phyloP scores from a whole-genome alignment of 768 basidiomycete species.

The Russula sp. region DNA sequence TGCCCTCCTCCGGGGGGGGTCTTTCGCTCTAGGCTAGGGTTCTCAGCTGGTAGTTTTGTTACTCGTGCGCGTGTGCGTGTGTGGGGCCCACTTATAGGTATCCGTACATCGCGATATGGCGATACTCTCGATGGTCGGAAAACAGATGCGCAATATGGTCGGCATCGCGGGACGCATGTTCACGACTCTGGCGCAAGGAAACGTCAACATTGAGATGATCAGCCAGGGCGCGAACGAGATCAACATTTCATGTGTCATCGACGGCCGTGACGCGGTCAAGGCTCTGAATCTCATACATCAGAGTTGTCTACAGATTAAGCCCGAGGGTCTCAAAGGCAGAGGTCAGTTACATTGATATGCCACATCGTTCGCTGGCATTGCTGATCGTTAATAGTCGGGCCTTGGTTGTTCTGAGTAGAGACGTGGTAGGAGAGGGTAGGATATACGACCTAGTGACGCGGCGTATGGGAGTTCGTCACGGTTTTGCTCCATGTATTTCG shows the following conservation, averaged over 20 bases:
- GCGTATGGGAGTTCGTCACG: background rate
- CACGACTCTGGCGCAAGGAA: slow-evolving; percentile 87
- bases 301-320: slow-evolving; percentile 74
- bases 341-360: slow-evolving; percentile 29
- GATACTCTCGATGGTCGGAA: slow-evolving; percentile 97
- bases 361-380: background rate
- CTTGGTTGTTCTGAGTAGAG: slow-evolving; percentile 35
- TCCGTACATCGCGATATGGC: slow-evolving; percentile 87
- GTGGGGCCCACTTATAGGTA: slow-evolving; percentile 49
- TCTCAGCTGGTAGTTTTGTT: background rate
- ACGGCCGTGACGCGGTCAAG: slow-evolving; percentile 79
- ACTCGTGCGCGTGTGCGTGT: background rate
- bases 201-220: slow-evolving; percentile 99
- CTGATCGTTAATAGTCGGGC: slow-evolving; percentile 32
- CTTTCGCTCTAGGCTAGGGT: background rate
- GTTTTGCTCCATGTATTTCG: background rate
- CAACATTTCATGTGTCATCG: slow-evolving; percentile 93
- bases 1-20: background rate
- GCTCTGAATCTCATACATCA: slow-evolving; percentile 95
- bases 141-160: slow-evolving; percentile 93
- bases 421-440: background rate
- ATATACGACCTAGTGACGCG: background rate
- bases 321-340: slow-evolving; percentile 36
- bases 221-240: slow-evolving; percentile 95
- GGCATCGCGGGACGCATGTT: slow-evolving; percentile 96